Percentiles rank a stretch among this genome's conserved stretches.
These are phyloP conservation scores for Pichia californica DNA, from an alignment of 805 yeast species.

Conservation along the genomic window DNA sequence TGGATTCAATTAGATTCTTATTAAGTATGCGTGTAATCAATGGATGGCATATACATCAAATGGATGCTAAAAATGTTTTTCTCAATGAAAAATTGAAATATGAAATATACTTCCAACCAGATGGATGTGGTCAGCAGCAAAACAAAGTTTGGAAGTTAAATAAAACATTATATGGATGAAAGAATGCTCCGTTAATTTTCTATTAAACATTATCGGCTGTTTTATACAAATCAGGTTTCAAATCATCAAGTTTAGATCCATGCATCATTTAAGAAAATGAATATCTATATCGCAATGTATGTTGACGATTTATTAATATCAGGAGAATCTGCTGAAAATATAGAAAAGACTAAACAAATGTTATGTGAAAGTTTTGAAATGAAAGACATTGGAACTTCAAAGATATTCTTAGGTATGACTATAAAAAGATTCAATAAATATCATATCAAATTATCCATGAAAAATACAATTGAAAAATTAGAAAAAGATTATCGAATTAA, in stretches of 20 bases:
- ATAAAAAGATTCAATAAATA: too few species aligned
- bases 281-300: not conserved
- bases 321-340: too few species aligned
- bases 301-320: too few species aligned
- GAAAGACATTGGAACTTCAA: too few species aligned
- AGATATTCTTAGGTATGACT: too few species aligned
- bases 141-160: conserved; percentile 2
- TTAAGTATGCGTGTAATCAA: not conserved
- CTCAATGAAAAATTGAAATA: conserved; percentile 8
- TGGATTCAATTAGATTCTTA: conserved; percentile 4
- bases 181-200: conserved; percentile 3
- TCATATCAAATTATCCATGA: too few species aligned
- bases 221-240: not conserved
- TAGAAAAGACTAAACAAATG: too few species aligned
- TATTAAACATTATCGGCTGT: not conserved
- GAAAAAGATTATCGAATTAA: too few species aligned
- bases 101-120: conserved; percentile 5
- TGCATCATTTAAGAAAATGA: not conserved
- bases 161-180: conserved; percentile 3
- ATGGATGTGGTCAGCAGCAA: not conserved
- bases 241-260: conserved; percentile 1
- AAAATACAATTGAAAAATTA: not conserved
- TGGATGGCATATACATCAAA: conserved; percentile 1
- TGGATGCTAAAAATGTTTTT: conserved; percentile 12
- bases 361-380: too few species aligned